phyloP scores from a whole-genome alignment of 441 rosid genomes.

The Populus trichocarpa region DNA sequence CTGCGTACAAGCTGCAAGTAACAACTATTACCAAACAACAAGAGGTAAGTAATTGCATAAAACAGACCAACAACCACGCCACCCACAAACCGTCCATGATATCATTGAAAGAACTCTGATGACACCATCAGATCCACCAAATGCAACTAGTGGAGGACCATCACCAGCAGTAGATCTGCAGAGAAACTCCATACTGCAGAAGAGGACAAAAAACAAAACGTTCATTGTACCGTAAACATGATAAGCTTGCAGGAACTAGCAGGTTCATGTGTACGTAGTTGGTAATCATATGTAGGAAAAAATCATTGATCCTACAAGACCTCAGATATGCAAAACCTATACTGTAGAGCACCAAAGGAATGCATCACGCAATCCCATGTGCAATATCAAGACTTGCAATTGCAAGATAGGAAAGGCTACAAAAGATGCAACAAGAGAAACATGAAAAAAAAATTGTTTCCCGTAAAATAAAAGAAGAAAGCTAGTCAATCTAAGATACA shows the following conservation, averaged over 20 bases:
- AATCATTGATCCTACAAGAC: neutral
- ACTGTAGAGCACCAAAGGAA: neutral
- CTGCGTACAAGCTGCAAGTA: slow-evolving; percentile 84
- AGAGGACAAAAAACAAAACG: slow-evolving; percentile 2
- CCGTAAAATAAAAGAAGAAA: neutral
- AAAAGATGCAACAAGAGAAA: neutral
- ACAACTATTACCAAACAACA: slow-evolving; percentile 21
- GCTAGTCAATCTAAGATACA: neutral
- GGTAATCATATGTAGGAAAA: neutral
- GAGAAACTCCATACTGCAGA: slow-evolving; percentile 91
- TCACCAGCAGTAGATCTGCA: slow-evolving; percentile 76
- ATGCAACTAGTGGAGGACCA: slow-evolving; percentile 97
- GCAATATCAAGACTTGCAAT: neutral
- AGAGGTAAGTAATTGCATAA: slow-evolving; percentile 11
- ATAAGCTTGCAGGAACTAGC: slow-evolving; percentile 2
- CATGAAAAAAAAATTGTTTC: neutral
- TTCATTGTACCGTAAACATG: neutral
- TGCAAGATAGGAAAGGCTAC: too few relatives aligned
- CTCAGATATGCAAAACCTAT: neutral
- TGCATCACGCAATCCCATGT: neutral
- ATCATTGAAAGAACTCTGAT: slow-evolving; percentile 98
- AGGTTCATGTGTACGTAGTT: neutral
- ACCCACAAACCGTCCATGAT: slow-evolving; percentile 84
- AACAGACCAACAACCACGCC: slow-evolving; percentile 16
- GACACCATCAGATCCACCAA: slow-evolving; percentile 97